Evolutionary conservation across 345 rosid genomes (phyloP).

Genomic region (Abelmoschus esculentus): DNA sequence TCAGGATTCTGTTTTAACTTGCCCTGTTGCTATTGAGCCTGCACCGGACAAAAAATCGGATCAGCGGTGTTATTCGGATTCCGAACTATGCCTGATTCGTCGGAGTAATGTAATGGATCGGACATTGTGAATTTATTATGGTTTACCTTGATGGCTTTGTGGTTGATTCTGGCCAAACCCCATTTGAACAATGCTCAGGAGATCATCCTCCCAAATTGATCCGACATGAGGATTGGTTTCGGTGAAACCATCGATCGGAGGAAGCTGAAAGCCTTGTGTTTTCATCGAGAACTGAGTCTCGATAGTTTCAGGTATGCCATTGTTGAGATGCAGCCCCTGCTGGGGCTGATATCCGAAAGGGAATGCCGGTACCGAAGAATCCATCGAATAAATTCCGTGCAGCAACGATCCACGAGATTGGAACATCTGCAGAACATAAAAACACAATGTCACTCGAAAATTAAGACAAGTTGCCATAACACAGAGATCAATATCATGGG

Average conservation of each 20-base stretch:
- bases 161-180: constrained; percentile 45
- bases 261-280: constrained; percentile 25
- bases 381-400: constrained; percentile 33
- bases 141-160: not conserved
- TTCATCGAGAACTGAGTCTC: constrained; percentile 16
- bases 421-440: constrained; percentile 34
- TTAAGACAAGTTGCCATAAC: not conserved
- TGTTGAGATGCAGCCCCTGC: constrained; percentile 30
- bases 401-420: constrained; percentile 40
- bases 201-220: constrained; percentile 65
- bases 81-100: not conserved
- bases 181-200: constrained; percentile 83
- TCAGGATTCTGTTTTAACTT: constrained; percentile 8
- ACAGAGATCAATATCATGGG: not conserved
- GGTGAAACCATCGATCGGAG: constrained; percentile 29
- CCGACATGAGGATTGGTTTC: constrained; percentile 37
- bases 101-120: not conserved
- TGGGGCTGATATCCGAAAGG: constrained; percentile 38
- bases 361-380: constrained; percentile 29
- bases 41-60: not conserved
- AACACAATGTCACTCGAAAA: constrained; percentile 5
- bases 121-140: not conserved
- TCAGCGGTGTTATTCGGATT: not conserved
- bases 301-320: constrained; percentile 13
- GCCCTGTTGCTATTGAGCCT: constrained; percentile 6